Conservation (phyloP, 306 rosid genomes). For the Fragaria nilgerrensis region DNA sequence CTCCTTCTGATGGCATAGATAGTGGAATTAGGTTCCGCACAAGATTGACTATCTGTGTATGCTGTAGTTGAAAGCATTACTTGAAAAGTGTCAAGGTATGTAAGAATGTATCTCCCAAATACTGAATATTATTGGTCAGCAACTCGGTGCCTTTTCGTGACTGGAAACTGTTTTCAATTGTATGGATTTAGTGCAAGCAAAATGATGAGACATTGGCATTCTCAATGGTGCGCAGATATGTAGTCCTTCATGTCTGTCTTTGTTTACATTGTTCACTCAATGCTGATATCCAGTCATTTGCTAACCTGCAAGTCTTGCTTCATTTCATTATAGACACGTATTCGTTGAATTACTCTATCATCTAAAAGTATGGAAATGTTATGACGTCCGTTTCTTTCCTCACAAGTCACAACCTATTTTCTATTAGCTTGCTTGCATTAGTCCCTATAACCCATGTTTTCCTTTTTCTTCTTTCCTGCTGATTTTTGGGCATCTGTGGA, state of each 20-base stretch:
- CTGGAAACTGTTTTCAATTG: neutral
- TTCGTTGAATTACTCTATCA: neutral
- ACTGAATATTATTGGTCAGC: neutral
- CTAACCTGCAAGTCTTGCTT: neutral
- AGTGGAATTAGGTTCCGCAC: neutral
- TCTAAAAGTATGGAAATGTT: neutral
- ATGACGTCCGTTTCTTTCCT: neutral
- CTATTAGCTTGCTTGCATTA: neutral
- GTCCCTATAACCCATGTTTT: neutral
- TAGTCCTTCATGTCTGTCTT: neutral
- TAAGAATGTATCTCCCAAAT: neutral
- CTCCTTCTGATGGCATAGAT: constrained; percentile 5
- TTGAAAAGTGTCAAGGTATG: neutral
- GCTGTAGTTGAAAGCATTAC: neutral
- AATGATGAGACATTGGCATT: neutral
- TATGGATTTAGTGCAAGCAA: neutral
- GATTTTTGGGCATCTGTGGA: neutral
- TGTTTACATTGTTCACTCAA: neutral
- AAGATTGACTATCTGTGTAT: neutral
- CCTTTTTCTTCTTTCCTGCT: neutral
- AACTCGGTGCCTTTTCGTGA: neutral
- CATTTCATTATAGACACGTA: neutral
- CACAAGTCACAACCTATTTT: neutral
- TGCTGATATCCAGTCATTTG: neutral
- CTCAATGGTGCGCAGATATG: neutral